Evolutionary conservation across 2,329 filamentous ascomycete species (phyloP).

Genomic region (Trichoderma harzianum): DNA sequence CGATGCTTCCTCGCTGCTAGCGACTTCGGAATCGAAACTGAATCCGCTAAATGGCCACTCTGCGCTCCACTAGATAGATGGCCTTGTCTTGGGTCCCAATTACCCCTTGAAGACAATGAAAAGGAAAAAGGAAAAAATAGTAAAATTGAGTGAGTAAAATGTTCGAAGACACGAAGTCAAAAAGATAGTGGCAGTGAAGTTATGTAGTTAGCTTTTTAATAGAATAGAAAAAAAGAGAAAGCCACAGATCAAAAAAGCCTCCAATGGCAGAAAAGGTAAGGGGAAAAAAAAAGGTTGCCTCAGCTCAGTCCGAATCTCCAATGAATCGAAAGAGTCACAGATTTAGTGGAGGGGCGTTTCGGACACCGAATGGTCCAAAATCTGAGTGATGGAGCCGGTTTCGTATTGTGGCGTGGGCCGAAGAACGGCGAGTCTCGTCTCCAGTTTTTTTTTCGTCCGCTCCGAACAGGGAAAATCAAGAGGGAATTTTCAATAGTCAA

Average conservation of each 20-base stretch:
- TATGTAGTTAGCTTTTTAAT: neutral
- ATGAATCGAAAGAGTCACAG: neutral
- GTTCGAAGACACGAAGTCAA: neutral
- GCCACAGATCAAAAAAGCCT: neutral
- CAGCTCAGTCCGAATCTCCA: neutral
- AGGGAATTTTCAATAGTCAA: neutral
- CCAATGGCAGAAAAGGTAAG: neutral
- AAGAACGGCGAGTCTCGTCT: neutral
- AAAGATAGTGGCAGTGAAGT: neutral
- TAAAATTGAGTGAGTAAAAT: neutral
- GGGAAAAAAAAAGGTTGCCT: neutral
- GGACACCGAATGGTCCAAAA: neutral
- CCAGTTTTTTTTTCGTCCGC: neutral
- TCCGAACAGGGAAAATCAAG: neutral
- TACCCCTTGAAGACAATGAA: neutral
- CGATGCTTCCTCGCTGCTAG: neutral
- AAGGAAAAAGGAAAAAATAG: neutral
- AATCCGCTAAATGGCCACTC: neutral
- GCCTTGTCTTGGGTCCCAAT: neutral
- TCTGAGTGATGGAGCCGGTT: neutral
- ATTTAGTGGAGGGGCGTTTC: neutral
- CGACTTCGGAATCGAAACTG: conserved; percentile 16
- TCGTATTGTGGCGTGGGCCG: neutral
- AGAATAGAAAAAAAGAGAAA: neutral
- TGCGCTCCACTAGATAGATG: neutral